Evolutionary conservation across 805 yeast species (phyloP).

Genomic region (Yarrowia deformans): DNA sequence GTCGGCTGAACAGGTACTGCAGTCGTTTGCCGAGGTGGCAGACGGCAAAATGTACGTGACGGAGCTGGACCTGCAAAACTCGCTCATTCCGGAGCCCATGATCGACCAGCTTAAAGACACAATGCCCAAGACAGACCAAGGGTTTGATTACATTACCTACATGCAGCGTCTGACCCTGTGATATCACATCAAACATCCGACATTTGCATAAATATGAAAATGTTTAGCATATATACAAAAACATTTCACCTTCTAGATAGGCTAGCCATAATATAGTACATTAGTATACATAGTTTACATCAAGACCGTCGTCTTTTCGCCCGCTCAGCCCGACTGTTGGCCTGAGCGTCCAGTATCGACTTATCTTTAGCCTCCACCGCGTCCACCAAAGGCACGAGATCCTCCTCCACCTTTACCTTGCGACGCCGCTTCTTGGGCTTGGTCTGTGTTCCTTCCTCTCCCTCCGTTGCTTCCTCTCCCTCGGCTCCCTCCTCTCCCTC

Average conservation of each 20-base stretch:
- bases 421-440: conserved; percentile 29
- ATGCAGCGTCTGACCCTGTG: conserved; percentile 43
- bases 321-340: conserved; percentile 28
- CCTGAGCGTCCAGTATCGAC: conserved; percentile 14
- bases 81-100: conserved; percentile 50
- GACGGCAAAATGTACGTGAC: conserved; percentile 54
- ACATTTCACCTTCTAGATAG: neutral
- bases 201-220: neutral
- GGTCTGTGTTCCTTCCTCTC: neutral
- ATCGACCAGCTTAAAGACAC: conserved; percentile 47
- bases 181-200: neutral
- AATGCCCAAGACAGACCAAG: conserved; percentile 48
- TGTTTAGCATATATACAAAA: neutral
- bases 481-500: conserved; percentile 13
- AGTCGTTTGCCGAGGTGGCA: conserved; percentile 54
- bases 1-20: conserved; percentile 51
- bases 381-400: conserved; percentile 19
- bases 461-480: neutral
- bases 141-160: conserved; percentile 48
- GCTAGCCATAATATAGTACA: conserved; percentile 11
- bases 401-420: conserved; percentile 26
- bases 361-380: conserved; percentile 29
- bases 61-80: conserved; percentile 52
- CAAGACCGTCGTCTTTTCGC: neutral
- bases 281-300: conserved; percentile 34